phyloP scores from a whole-genome alignment of 257 asterid species.

The Ocimum tenuiflorum region DNA sequence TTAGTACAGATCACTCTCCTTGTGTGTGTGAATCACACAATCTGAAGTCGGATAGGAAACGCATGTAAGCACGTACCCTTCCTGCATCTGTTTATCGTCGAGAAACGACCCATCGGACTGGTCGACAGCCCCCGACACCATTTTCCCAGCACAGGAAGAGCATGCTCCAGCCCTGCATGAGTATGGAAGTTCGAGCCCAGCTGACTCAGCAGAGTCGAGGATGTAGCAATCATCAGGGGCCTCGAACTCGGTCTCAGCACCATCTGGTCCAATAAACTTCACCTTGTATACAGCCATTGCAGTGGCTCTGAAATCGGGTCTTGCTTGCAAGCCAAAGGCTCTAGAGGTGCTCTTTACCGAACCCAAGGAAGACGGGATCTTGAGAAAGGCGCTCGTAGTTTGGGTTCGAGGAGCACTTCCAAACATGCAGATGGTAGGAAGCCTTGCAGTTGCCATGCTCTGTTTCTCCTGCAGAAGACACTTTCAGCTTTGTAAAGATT shows the following conservation, averaged over 20 bases:
- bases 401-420: conserved; percentile 31
- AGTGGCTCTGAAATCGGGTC: conserved; percentile 37
- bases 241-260: conserved; percentile 50
- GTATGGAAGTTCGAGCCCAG: conserved; percentile 72
- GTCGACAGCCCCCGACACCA: conserved; percentile 49
- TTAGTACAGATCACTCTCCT: conserved; percentile 61
- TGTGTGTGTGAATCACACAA: conserved; percentile 77
- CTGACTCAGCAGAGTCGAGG: conserved; percentile 68
- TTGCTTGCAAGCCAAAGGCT: conserved; percentile 50
- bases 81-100: conserved; percentile 42
- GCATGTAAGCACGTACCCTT: conserved; percentile 67
- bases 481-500: neutral
- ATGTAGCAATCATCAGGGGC: conserved; percentile 59
- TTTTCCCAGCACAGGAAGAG: conserved; percentile 84
- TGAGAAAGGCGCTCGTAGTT: conserved; percentile 32
- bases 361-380: conserved; percentile 40
- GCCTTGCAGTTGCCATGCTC: conserved; percentile 50
- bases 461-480: conserved; percentile 38
- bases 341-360: conserved; percentile 39
- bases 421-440: conserved; percentile 46
- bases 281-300: conserved; percentile 69
- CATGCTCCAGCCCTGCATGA: conserved; percentile 95
- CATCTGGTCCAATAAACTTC: conserved; percentile 54
- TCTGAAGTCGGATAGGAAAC: conserved; percentile 69
- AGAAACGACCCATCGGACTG: conserved; percentile 78